phyloP scores from a whole-genome alignment of 352 stramenopile genomes.

The Globisporangium spinosum region DNA sequence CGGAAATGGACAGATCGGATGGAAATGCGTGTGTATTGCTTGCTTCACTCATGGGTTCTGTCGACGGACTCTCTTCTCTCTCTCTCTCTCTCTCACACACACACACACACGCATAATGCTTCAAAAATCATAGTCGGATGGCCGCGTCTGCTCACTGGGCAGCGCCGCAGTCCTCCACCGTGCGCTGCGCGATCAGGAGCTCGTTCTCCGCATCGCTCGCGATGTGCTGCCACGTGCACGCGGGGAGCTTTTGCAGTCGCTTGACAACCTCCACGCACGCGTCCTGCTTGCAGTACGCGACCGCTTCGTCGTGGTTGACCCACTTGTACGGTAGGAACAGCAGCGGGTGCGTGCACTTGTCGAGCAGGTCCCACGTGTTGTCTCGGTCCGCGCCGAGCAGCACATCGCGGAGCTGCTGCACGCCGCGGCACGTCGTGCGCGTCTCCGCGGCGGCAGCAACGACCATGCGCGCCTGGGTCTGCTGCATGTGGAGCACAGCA shows the following conservation, averaged over 20 bases:
- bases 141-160: neutral
- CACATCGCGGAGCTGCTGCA: conserved; percentile 23
- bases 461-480: neutral
- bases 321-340: conserved; percentile 39
- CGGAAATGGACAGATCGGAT: neutral
- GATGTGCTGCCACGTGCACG: conserved; percentile 38
- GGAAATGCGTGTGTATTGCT: neutral
- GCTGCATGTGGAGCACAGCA: neutral
- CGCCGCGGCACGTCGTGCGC: conserved; percentile 20
- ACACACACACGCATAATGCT: neutral
- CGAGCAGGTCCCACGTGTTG: conserved; percentile 16
- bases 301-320: conserved; percentile 20
- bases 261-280: conserved; percentile 26
- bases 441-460: neutral
- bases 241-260: conserved; percentile 28
- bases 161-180: conserved; percentile 38
- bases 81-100: neutral
- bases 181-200: conserved; percentile 39
- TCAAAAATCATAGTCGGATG: neutral
- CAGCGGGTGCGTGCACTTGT: conserved; percentile 28
- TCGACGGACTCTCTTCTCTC: neutral
- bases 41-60: neutral
- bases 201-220: conserved; percentile 31
- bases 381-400: conserved; percentile 19
- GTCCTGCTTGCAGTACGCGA: conserved; percentile 40